Conservation (phyloP, 768 basidiomycete species). For the Chalciporus pseudorubinellus region DNA sequence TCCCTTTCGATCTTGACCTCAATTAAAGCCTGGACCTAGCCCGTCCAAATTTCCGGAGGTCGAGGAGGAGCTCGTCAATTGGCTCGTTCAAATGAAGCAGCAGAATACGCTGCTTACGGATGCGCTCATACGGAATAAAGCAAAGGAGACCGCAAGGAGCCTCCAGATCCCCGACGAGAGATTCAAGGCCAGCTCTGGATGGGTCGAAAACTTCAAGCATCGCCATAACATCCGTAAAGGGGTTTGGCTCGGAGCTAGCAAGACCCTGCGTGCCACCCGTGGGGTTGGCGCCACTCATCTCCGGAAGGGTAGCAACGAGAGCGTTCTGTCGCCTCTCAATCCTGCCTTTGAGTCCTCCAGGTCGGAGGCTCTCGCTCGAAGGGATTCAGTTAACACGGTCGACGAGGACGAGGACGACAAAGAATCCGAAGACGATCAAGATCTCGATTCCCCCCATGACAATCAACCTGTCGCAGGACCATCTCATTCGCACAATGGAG, state of each 20-base stretch:
- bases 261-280: constrained; percentile 31
- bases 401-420: constrained; percentile 37
- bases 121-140: constrained; percentile 57
- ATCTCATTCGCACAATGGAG: constrained; percentile 29
- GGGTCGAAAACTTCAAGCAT: constrained; percentile 91
- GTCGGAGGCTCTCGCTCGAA: constrained; percentile 28
- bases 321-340: constrained; percentile 39
- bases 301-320: constrained; percentile 36
- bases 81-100: constrained; percentile 56
- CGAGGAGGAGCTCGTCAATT: constrained; percentile 60
- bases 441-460: constrained; percentile 27
- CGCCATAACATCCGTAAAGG: constrained; percentile 75
- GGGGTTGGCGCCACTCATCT: constrained; percentile 32
- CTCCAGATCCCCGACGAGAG: constrained; percentile 61
- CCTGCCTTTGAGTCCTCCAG: constrained; percentile 36
- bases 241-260: constrained; percentile 46
- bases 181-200: constrained; percentile 91
- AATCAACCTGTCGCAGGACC: constrained; percentile 27
- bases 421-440: constrained; percentile 36
- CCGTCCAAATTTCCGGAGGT: constrained; percentile 81
- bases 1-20: constrained; percentile 3
- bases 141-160: constrained; percentile 59
- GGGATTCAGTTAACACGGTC: constrained; percentile 26
- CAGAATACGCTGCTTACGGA: constrained; percentile 58
- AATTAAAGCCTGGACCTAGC: constrained; percentile 35